Evolutionary conservation across 225 moss, liverwort and hornwort genomes (phyloP), one percentile per base, ranked within the genome.

Genomic region (Marchantia polymorpha): DNA sequence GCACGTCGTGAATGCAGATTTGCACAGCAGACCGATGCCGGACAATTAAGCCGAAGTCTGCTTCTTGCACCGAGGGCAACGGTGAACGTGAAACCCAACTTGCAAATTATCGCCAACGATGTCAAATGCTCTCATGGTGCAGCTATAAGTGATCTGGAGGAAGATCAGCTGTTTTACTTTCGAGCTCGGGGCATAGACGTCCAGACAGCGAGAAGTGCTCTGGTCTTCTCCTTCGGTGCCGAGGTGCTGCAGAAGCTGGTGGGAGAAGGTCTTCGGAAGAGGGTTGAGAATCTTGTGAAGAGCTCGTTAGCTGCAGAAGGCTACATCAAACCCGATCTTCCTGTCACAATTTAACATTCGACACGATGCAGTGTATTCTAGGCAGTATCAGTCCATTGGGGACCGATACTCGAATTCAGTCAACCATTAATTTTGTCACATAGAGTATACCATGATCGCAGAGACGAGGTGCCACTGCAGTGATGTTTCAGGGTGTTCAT

Each of bases 51-150:
- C 80, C 88, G 95, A 52, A 93, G 93, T 83, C 78, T 99, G 64
- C 70, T 99, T 77, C 85, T 95, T 52, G 93, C 92, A 48, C 93
- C 86, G 70, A 89, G 93, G 77, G 97, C 89, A 69, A 94, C 95
- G 8, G 97, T 99, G 78, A 99, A 99, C 61, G 89, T 99, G 78
- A 99, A 99, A 79, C 97, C 97, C 4, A 97, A 97, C 84, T 81
- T 97, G 76, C 97, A 97, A 77, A 97, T 97, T 29, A 90, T 97
- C 64, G 97, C 97, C 51, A 93, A 97, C 81, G 97, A 97, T 89
- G 97, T 97, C 55, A 97, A 97, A 79, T 97, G 97, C 73, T 86
- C 93, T 54, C 93, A 94, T 69, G 93, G 93, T 78, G 93, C 93
- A 69, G 93, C 93, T 78, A 94, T 94, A 49, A 94, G 94, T 72